Conservation (phyloP, 306 rosid genomes). For the Calophaca sinica region DNA sequence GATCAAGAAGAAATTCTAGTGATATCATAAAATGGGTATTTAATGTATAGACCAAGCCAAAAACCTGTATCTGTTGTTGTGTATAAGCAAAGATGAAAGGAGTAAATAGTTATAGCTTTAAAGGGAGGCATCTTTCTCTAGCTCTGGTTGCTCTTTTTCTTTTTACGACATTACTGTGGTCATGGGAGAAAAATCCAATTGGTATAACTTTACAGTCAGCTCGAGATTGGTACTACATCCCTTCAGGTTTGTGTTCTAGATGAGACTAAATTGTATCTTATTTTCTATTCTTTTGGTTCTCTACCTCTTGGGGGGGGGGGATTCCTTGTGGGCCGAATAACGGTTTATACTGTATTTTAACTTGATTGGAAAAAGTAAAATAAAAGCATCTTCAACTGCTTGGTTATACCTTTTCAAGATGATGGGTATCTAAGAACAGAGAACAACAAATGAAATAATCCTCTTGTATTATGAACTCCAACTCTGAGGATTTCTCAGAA, state of each 20-base stretch:
- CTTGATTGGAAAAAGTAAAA: constrained; percentile 2
- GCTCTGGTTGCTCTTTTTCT: constrained; percentile 58
- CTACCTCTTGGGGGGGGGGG: too few species aligned
- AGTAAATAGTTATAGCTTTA: constrained; percentile 50
- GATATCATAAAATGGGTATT: constrained; percentile 34
- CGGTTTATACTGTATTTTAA: not conserved
- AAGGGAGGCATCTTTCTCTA: constrained; percentile 60
- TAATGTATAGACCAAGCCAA: constrained; percentile 27
- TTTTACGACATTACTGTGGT: constrained; percentile 60
- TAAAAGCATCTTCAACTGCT: not conserved
- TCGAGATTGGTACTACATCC: constrained; percentile 47
- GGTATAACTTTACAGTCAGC: constrained; percentile 50
- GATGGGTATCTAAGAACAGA: too few species aligned
- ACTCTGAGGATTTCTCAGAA: too few species aligned
- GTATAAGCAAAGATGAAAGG: constrained; percentile 63
- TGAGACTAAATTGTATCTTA: not conserved
- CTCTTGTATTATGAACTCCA: too few species aligned
- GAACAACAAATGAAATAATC: too few species aligned
- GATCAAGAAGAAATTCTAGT: constrained; percentile 17
- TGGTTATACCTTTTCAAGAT: too few species aligned
- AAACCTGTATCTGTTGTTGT: constrained; percentile 19
- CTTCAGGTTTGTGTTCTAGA: constrained; percentile 63
- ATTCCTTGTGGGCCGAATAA: not conserved
- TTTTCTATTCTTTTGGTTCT: too few species aligned
- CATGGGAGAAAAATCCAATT: constrained; percentile 74